Base-by-base conservation (phyloP, 2,329 filamentous ascomycete genomes). In the Scleromitrula shiraiana region DNA sequence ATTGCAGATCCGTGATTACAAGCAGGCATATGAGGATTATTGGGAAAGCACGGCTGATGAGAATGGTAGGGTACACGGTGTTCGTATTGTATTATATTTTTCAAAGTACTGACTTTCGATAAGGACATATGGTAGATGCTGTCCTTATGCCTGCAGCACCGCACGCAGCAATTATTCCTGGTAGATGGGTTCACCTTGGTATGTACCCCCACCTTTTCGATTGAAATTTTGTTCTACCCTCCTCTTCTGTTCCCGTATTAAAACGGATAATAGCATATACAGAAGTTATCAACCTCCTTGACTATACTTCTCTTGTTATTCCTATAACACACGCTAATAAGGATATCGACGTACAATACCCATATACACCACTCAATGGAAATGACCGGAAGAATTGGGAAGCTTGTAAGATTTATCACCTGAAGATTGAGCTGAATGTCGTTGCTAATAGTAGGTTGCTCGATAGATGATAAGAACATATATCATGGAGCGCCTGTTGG, bases 271-370 rank as follows among this genome's bases (percentile, higher is more conserved):
- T 24, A 50, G 47, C 27, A 3, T 81, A 82, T 53, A 80, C 77
- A 0, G 79, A 79, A 56, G 68, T 80, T 4, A 80, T 76, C 71
- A 81, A 82, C 54, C 64, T 82, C 8, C 65, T 83, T 0, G 80
- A 84, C 57, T 83, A 83, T 54, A 68, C 76, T 0, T 73, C 78
- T 0, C 62, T 80, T 4, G 71, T 75, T 0, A 64, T 83, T 12
- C 79, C 80, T 0, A 73, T 71, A 12, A 77, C 75, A 0, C 61
- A 75, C 1, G 63, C 65, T 1, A 64, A 67, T 36, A 60, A 67
- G 4, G 63, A 70, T 37, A 66, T 76, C 15, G 53, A 60, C 2
- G 56, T 63, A 12, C 36, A 51, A 12, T 49, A 64, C 3, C 59
- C 55, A 0, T 71, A 68, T 53, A 51, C 61, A 20, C 69, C 72